A percentile compares a stretch with the other conserved stretches of the same genome.
These are phyloP conservation scores for Suhomyces canberraensis DNA, from an alignment of 805 yeast genomes.

Conservation along the genomic window DNA sequence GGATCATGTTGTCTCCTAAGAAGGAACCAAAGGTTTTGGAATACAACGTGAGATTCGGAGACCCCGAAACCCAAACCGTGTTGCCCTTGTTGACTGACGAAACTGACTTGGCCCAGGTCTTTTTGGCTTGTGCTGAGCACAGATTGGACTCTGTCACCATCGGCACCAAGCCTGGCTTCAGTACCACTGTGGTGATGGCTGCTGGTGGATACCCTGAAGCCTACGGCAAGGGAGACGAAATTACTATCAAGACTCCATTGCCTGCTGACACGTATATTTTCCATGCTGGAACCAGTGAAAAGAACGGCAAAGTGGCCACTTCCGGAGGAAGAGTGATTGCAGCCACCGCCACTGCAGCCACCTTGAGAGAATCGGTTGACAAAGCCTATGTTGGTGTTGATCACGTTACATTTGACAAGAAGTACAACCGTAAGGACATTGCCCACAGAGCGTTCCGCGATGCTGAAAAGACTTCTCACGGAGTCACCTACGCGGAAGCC, in stretches of 20 bases:
- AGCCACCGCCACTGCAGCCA: slow-evolving; percentile 76
- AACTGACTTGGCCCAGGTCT: slow-evolving; percentile 89
- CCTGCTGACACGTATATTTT: slow-evolving; percentile 70
- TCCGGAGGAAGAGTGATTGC: slow-evolving; percentile 98
- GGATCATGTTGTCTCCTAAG: slow-evolving; percentile 80
- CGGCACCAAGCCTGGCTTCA: slow-evolving; percentile 51
- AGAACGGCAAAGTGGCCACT: slow-evolving; percentile 65
- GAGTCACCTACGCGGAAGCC: slow-evolving; percentile 86
- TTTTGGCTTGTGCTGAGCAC: slow-evolving; percentile 92
- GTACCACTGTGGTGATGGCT: slow-evolving; percentile 92
- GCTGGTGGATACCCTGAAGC: slow-evolving; percentile 96
- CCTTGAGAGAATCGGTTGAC: slow-evolving; percentile 77
- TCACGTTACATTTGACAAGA: slow-evolving; percentile 65
- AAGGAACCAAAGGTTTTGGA: slow-evolving; percentile 92
- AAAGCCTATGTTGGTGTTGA: slow-evolving; percentile 85
- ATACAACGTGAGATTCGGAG: slow-evolving; percentile 97
- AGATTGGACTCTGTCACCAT: slow-evolving; percentile 79
- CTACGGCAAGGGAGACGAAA: slow-evolving; percentile 83
- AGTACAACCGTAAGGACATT: slow-evolving; percentile 87
- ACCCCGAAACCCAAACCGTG: slow-evolving; percentile 98
- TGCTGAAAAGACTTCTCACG: slow-evolving; percentile 24
- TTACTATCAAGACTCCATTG: slow-evolving; percentile 48
- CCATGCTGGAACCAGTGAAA: slow-evolving; percentile 89
- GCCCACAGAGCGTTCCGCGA: slow-evolving; percentile 93
- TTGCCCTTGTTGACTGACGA: slow-evolving; percentile 77